phyloP scores from a whole-genome alignment of 345 rosid genomes.

The Murraya paniculata region DNA sequence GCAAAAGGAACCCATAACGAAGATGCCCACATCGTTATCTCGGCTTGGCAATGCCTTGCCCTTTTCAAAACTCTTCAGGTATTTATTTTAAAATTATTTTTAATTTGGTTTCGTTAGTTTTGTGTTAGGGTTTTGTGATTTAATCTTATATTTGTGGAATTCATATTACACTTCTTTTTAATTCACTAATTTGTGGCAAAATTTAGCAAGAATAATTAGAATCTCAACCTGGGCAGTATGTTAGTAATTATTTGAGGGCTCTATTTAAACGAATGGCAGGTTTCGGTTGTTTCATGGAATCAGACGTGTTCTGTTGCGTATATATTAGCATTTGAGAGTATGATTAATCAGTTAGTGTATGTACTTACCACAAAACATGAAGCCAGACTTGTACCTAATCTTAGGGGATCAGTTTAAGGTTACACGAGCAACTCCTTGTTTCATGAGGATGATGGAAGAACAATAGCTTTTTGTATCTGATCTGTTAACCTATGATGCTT shows the following conservation, averaged over 20 bases:
- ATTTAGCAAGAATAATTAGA: not conserved
- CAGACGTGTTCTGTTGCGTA: not conserved
- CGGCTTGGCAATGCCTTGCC: constrained; percentile 53
- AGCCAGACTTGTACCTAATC: not conserved
- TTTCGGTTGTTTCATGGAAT: not conserved
- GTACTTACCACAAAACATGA: not conserved
- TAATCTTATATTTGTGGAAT: not conserved
- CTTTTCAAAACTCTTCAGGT: constrained; percentile 65
- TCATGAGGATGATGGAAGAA: not conserved
- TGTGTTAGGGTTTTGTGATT: not conserved
- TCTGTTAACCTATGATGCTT: not conserved
- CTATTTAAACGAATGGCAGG: not conserved
- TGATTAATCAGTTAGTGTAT: not conserved
- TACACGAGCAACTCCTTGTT: not conserved
- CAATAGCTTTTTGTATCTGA: not conserved
- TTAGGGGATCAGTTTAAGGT: not conserved
- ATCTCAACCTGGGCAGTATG: not conserved
- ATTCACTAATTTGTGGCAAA: not conserved
- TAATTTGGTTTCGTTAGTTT: not conserved
- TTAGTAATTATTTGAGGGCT: not conserved
- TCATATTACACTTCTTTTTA: not conserved
- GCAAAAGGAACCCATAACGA: not conserved
- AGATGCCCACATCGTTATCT: constrained; percentile 40
- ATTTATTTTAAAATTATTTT: not conserved
- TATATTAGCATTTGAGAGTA: not conserved